A percentile compares a stretch with the other conserved stretches of the same genome.
phyloP scores from a whole-genome alignment of 2,329 filamentous ascomycete genomes.

The Aspergillus fijiensis region DNA sequence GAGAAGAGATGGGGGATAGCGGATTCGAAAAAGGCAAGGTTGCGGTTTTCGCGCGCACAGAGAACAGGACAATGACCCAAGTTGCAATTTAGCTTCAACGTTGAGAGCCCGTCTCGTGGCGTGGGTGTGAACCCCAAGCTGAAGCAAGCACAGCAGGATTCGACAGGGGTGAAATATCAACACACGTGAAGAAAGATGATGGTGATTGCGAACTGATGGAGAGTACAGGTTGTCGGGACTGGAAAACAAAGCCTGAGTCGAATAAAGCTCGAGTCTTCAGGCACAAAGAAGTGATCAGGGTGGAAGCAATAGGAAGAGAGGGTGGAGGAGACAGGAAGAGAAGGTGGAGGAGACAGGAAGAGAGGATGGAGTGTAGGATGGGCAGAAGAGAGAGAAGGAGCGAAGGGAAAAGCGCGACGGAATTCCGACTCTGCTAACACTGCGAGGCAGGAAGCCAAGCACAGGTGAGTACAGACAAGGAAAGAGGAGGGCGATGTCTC shows the following conservation, averaged over 20 bases:
- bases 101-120: too few relatives aligned
- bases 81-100: too few relatives aligned
- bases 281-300: too few relatives aligned
- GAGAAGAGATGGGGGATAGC: neutral
- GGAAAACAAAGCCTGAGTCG: neutral
- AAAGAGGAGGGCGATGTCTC: neutral
- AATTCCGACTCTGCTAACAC: neutral
- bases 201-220: neutral
- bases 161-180: too few relatives aligned
- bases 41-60: too few relatives aligned
- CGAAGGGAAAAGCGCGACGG: neutral
- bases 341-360: neutral
- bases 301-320: neutral
- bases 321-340: neutral
- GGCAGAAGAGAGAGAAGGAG: neutral
- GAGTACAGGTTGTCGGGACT: neutral
- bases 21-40: too few relatives aligned
- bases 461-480: neutral
- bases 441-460: neutral
- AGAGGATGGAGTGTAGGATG: too few relatives aligned
- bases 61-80: too few relatives aligned
- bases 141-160: too few relatives aligned
- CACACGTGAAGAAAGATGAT: too few relatives aligned
- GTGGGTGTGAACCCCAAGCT: too few relatives aligned
- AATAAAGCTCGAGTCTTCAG: too few relatives aligned